Conservation (phyloP, 2,329 filamentous ascomycete species). For the Kalmusia sp. region DNA sequence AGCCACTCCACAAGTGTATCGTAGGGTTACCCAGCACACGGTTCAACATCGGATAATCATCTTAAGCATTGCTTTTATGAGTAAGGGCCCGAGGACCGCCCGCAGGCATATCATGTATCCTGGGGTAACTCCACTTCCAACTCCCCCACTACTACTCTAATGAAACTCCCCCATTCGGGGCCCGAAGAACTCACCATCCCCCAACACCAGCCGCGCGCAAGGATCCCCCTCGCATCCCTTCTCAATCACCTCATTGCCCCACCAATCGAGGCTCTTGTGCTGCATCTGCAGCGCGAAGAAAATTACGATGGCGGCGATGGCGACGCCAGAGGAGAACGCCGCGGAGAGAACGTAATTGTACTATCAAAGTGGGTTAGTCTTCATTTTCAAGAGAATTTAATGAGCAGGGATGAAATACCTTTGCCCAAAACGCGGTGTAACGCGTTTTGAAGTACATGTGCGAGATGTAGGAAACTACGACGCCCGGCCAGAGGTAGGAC, state of each 20-base stretch:
- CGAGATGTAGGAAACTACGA: conserved; percentile 45
- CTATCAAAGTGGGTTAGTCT: conserved; percentile 26
- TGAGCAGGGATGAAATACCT: conserved; percentile 52
- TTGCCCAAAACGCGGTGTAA: conserved; percentile 59
- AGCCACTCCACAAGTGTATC: too few species aligned
- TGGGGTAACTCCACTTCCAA: too few species aligned
- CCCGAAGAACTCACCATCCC: neutral
- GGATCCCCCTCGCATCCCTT: conserved; percentile 1
- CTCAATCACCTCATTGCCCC: conserved; percentile 30
- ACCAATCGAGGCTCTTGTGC: conserved; percentile 49
- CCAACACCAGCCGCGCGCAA: neutral
- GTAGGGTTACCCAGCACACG: too few species aligned
- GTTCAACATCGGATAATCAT: too few species aligned
- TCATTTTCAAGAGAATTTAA: neutral
- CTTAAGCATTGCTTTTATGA: too few species aligned
- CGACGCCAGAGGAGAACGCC: conserved; percentile 59
- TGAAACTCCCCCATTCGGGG: neutral
- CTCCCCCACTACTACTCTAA: too few species aligned
- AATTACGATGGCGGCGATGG: conserved; percentile 60
- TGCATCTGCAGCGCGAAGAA: conserved; percentile 61
- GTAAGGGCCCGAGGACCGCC: too few species aligned
- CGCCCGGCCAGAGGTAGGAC: conserved; percentile 56
- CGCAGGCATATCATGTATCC: too few species aligned
- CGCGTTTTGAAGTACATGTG: conserved; percentile 53
- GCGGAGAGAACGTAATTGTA: conserved; percentile 64